These are phyloP conservation scores for Marasmius fiardii DNA, from an alignment of 1,284 basidiomycete genomes.

Conservation along the genomic window DNA sequence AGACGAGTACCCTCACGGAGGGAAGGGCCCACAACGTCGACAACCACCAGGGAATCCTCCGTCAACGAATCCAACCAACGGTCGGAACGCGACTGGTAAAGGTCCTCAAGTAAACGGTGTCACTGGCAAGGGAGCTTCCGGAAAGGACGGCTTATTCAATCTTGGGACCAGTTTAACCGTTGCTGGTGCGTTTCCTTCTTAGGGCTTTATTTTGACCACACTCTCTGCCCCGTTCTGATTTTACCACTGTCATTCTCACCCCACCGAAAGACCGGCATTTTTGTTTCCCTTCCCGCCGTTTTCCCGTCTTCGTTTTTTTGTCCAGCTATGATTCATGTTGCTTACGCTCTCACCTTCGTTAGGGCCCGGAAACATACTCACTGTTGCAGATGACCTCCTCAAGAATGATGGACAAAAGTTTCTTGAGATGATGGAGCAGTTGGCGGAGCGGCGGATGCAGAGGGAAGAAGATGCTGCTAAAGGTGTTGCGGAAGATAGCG, in stretches of 20 bases:
- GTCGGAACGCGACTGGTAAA: slow-evolving; percentile 23
- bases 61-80: slow-evolving; percentile 13
- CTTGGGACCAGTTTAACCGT: slow-evolving; percentile 80
- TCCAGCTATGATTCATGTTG: neutral
- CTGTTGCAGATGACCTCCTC: slow-evolving; percentile 97
- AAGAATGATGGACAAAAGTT: slow-evolving; percentile 99
- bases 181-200: slow-evolving; percentile 56
- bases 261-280: neutral
- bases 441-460: slow-evolving; percentile 91
- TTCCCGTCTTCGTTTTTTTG: neutral
- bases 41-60: neutral
- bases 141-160: slow-evolving; percentile 68
- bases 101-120: slow-evolving; percentile 28
- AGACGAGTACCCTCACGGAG: slow-evolving; percentile 12
- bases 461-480: slow-evolving; percentile 83
- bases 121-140: slow-evolving; percentile 29
- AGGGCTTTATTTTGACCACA: slow-evolving; percentile 1
- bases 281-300: neutral
- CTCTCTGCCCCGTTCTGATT: slow-evolving; percentile 8
- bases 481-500: slow-evolving; percentile 19
- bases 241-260: slow-evolving; percentile 1
- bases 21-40: slow-evolving; percentile 3
- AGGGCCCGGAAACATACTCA: slow-evolving; percentile 87
- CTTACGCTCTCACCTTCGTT: slow-evolving; percentile 5
- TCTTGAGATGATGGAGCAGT: slow-evolving; percentile 99